Evolutionary conservation across 108 stramenopile species (phyloP).

Genomic region (Conticribra weissflogii): DNA sequence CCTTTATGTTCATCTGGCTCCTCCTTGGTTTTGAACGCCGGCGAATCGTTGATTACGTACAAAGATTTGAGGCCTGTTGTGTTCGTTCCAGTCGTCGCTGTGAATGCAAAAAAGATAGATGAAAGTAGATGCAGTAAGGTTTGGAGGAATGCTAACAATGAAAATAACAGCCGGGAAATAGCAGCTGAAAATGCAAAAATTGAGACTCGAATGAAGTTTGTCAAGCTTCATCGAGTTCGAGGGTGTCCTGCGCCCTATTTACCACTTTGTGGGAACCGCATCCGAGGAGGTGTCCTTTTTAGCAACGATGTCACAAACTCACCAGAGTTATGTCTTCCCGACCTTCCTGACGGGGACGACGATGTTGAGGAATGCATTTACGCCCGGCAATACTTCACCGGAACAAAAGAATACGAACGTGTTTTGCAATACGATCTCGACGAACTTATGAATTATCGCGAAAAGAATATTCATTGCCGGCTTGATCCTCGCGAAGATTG

Average conservation of each 20-base stretch:
- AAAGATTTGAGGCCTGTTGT: constrained; percentile 69
- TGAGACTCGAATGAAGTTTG: constrained; percentile 53
- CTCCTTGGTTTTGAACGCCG: constrained; percentile 24
- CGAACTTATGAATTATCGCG: constrained; percentile 29
- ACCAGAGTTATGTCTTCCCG: background rate
- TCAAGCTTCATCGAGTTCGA: constrained; percentile 65
- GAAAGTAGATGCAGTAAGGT: background rate
- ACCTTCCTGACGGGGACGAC: constrained; percentile 42
- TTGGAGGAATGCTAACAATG: background rate
- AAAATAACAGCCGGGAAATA: background rate
- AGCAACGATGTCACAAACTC: background rate
- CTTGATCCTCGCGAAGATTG: constrained; percentile 33
- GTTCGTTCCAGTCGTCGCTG: constrained; percentile 44
- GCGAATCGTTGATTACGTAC: constrained; percentile 43
- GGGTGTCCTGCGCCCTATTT: constrained; percentile 66
- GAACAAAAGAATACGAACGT: constrained; percentile 24
- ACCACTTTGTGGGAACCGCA: constrained; percentile 36
- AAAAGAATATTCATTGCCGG: constrained; percentile 28
- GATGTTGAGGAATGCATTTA: constrained; percentile 43
- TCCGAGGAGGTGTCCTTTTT: background rate
- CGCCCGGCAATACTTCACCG: constrained; percentile 36
- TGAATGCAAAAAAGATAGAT: background rate
- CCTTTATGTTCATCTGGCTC: constrained; percentile 44
- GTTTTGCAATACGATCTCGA: constrained; percentile 27
- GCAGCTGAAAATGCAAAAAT: background rate